Conservation (phyloP, 140 eudicot species). For the Stevia rebaudiana region DNA sequence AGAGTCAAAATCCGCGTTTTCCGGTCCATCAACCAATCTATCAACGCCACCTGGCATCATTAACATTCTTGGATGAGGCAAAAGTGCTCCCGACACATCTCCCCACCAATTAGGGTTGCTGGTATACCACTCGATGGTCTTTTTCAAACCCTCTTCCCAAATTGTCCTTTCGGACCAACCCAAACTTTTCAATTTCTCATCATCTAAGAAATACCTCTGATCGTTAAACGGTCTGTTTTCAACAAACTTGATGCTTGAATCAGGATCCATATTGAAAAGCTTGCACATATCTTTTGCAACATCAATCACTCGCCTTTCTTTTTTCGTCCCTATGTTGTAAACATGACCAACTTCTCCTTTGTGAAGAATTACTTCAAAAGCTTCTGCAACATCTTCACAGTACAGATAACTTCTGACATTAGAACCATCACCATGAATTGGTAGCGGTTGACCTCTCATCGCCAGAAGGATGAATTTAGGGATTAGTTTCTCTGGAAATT, state of each 20-base stretch:
- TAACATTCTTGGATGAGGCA: conserved; percentile 95
- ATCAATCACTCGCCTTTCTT: conserved; percentile 79
- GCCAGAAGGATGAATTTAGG: conserved; percentile 93
- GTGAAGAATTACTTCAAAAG: conserved; percentile 79
- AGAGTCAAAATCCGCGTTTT: conserved; percentile 34
- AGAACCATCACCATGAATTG: conserved; percentile 93
- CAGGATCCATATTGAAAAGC: conserved; percentile 57
- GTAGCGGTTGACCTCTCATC: conserved; percentile 76
- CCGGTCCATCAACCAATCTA: conserved; percentile 51
- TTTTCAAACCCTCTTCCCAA: conserved; percentile 86
- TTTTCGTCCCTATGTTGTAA: conserved; percentile 83
- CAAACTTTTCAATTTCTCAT: conserved; percentile 64
- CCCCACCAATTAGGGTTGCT: conserved; percentile 98
- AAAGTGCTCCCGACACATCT: conserved; percentile 90
- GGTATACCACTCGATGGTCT: conserved; percentile 81
- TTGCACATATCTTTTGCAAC: conserved; percentile 73
- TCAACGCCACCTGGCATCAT: conserved; percentile 93
- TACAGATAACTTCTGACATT: conserved; percentile 87
- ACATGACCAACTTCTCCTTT: conserved; percentile 96
- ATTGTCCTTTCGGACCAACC: conserved; percentile 81
- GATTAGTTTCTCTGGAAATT: conserved; percentile 83
- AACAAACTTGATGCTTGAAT: conserved; percentile 64
- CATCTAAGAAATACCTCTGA: conserved; percentile 79
- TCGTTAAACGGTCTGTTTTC: conserved; percentile 84
- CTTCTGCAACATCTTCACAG: conserved; percentile 92